Conservation (phyloP, 176 grass and related monocot genomes). For the Phoenix roebelenii region DNA sequence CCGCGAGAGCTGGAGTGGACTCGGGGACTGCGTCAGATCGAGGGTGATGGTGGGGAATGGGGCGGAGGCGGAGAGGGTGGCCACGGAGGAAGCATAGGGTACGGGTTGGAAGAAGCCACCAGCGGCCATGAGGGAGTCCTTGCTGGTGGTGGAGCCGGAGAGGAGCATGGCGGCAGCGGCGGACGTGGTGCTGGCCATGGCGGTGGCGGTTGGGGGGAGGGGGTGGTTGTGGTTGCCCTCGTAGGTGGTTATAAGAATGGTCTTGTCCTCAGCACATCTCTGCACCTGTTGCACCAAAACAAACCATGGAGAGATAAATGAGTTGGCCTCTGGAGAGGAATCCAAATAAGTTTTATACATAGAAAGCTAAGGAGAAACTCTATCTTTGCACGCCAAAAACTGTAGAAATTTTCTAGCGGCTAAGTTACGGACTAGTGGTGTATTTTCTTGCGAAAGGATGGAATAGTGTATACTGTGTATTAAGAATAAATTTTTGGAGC, state of each 20-base stretch:
- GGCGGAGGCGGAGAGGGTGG: constrained; percentile 13
- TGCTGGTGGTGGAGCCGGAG: constrained; percentile 13
- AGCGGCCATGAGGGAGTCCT: neutral
- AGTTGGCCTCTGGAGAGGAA: too few relatives aligned
- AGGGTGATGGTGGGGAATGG: constrained; percentile 21
- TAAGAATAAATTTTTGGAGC: too few relatives aligned
- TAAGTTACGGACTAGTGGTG: too few relatives aligned
- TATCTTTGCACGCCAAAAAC: too few relatives aligned
- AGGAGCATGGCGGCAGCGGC: constrained; percentile 17
- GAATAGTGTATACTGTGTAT: too few relatives aligned
- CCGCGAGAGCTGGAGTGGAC: neutral
- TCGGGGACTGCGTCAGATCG: constrained; percentile 5
- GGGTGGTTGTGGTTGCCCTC: constrained; percentile 18
- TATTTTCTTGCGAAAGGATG: too few relatives aligned
- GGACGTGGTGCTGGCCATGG: constrained; percentile 9
- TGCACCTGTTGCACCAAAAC: constrained; percentile 6
- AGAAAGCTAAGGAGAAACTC: too few relatives aligned
- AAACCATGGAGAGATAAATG: neutral
- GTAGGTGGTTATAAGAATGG: constrained; percentile 14
- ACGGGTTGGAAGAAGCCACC: neutral
- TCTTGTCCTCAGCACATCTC: constrained; percentile 11
- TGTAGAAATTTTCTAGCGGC: too few relatives aligned
- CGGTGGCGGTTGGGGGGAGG: constrained; percentile 5
- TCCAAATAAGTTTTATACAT: too few relatives aligned
- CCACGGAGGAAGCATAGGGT: constrained; percentile 2